phyloP scores from a whole-genome alignment of 1,284 basidiomycete species.

The Omphalotus olearius region DNA sequence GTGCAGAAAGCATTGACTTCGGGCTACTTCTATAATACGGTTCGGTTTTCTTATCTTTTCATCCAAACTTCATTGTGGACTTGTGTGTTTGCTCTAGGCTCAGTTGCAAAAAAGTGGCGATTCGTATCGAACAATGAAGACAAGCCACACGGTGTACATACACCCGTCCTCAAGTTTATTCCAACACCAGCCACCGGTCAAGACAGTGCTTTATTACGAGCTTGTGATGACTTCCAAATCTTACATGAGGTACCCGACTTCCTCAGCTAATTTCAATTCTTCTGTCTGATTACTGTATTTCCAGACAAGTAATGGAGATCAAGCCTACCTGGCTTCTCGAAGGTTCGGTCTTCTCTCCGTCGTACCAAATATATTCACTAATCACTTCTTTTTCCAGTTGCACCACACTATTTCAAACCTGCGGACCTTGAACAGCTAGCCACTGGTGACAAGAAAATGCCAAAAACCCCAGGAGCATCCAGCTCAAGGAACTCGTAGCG shows the following conservation, averaged over 20 bases:
- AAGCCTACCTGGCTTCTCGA: conserved; percentile 92
- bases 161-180: conserved; percentile 95
- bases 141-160: conserved; percentile 92
- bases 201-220: conserved; percentile 92
- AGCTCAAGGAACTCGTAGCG: conserved; percentile 5
- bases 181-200: conserved; percentile 91
- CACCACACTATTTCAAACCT: conserved; percentile 91
- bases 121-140: conserved; percentile 91
- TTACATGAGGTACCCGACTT: conserved; percentile 59
- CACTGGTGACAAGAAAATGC: conserved; percentile 88
- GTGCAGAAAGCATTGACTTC: conserved; percentile 94
- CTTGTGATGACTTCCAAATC: conserved; percentile 87
- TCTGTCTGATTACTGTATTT: conserved; percentile 1
- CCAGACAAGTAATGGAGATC: conserved; percentile 95
- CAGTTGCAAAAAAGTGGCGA: conserved; percentile 88
- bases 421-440: conserved; percentile 83
- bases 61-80: not conserved
- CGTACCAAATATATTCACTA: conserved; percentile 4
- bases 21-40: conserved; percentile 96
- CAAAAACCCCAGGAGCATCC: conserved; percentile 51
- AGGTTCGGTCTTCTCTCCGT: conserved; percentile 43
- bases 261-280: not conserved
- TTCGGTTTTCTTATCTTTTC: conserved; percentile 23
- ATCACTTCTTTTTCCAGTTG: conserved; percentile 50
- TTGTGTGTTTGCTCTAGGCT: conserved; percentile 43